Conservation (phyloP, 345 rosid genomes). For the Gossypium herbaceum region DNA sequence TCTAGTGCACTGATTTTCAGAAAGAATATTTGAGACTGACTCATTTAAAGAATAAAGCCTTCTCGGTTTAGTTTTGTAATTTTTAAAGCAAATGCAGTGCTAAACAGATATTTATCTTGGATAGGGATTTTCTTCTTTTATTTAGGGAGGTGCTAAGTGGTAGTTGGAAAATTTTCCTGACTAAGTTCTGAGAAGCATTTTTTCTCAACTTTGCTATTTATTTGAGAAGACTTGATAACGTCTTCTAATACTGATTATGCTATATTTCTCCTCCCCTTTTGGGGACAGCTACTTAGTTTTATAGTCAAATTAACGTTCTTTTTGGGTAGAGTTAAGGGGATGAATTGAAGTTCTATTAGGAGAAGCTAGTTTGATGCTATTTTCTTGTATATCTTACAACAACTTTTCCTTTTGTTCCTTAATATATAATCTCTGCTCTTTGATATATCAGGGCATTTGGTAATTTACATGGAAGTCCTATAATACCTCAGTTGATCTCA, state of each 20-base stretch:
- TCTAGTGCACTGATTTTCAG: not conserved
- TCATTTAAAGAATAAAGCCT: not conserved
- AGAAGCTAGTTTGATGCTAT: constrained; percentile 4
- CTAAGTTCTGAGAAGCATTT: constrained; percentile 6
- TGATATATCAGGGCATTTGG: constrained; percentile 51
- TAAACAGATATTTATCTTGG: not conserved
- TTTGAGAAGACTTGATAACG: not conserved
- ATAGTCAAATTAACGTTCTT: not conserved
- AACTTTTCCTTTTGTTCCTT: not conserved
- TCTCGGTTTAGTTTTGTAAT: not conserved
- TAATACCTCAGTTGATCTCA: constrained; percentile 53
- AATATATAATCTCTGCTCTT: not conserved
- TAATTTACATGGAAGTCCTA: constrained; percentile 45
- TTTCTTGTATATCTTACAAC: not conserved
- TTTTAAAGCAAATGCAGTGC: not conserved
- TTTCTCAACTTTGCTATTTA: not conserved
- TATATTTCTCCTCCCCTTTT: not conserved
- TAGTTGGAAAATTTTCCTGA: not conserved
- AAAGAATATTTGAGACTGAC: not conserved
- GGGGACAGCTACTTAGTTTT: not conserved
- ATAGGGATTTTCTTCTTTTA: not conserved
- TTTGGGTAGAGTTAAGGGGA: not conserved
- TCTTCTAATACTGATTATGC: not conserved
- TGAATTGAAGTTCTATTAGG: not conserved
- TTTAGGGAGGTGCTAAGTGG: not conserved